Evolutionary conservation across 75 land plant genomes (phyloP).

Genomic region (Larix kaempferi): DNA sequence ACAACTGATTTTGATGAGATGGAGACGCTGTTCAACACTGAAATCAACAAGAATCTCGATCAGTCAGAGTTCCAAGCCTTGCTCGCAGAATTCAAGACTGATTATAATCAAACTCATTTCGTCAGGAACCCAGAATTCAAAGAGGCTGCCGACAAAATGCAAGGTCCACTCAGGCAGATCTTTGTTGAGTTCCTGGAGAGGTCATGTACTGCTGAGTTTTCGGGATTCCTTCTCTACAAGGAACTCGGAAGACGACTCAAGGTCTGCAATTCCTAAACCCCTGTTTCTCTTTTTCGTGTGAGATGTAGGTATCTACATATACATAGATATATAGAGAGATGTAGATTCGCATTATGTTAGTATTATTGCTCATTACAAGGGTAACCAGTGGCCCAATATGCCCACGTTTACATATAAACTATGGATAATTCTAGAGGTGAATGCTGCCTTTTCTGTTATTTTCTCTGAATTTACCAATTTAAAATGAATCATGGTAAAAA

Average conservation of each 20-base stretch:
- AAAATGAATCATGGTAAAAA: too few relatives aligned
- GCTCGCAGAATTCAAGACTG: constrained; percentile 90
- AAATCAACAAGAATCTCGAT: constrained; percentile 92
- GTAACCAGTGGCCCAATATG: too few relatives aligned
- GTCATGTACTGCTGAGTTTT: constrained; percentile 98
- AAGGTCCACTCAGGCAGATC: constrained; percentile 88
- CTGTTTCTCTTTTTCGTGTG: not conserved
- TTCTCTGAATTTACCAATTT: too few relatives aligned
- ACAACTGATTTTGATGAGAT: constrained; percentile 98
- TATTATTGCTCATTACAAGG: too few relatives aligned
- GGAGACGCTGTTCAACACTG: constrained; percentile 90
- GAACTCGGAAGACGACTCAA: constrained; percentile 98
- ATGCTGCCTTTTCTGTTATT: too few relatives aligned
- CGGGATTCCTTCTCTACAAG: constrained; percentile 95
- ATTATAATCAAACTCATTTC: constrained; percentile 97
- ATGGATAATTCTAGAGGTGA: too few relatives aligned
- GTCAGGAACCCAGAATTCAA: constrained; percentile 93
- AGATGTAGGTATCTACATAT: too few relatives aligned
- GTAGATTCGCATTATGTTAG: too few relatives aligned
- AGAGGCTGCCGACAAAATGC: constrained; percentile 91
- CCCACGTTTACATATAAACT: too few relatives aligned
- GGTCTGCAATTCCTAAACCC: constrained; percentile 38
- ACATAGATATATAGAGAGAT: too few relatives aligned
- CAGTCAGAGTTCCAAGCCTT: constrained; percentile 85
- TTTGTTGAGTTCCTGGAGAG: constrained; percentile 98